Conservation (phyloP, 2,329 filamentous ascomycete genomes). For the Dissoconium aciculare region DNA sequence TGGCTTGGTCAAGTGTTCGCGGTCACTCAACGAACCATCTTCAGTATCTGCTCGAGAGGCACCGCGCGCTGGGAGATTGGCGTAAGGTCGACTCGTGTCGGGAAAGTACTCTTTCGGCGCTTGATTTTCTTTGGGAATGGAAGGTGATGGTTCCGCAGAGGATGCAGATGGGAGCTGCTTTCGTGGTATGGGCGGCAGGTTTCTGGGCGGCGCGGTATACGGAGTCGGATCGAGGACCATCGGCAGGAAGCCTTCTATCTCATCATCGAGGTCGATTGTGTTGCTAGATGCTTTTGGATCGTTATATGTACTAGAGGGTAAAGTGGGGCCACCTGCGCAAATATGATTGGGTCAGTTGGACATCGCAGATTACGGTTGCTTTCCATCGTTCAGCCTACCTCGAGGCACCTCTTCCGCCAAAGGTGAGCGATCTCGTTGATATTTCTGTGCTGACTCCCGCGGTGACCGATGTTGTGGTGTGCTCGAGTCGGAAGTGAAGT, state of each 20-base stretch:
- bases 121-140: slow-evolving; percentile 18
- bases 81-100: slow-evolving; percentile 14
- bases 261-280: slow-evolving; percentile 45
- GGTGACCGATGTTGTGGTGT: background rate
- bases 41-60: slow-evolving; percentile 27
- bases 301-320: slow-evolving; percentile 64
- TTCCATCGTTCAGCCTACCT: slow-evolving; percentile 18
- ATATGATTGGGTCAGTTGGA: slow-evolving; percentile 9
- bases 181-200: slow-evolving; percentile 11
- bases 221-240: slow-evolving; percentile 38
- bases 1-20: slow-evolving; percentile 27
- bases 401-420: slow-evolving; percentile 21
- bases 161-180: slow-evolving; percentile 13
- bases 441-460: slow-evolving; percentile 11
- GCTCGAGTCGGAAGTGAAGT: slow-evolving; percentile 40
- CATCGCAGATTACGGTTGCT: slow-evolving; percentile 14
- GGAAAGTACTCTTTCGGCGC: slow-evolving; percentile 32
- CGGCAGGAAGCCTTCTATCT: slow-evolving; percentile 35
- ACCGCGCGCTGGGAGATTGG: slow-evolving; percentile 26
- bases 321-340: slow-evolving; percentile 49
- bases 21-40: slow-evolving; percentile 28
- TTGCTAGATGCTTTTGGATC: slow-evolving; percentile 59
- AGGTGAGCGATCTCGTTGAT: slow-evolving; percentile 23
- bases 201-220: slow-evolving; percentile 13
- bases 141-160: slow-evolving; percentile 16